A percentile compares a stretch with the other conserved stretches of the same genome.
These are phyloP conservation scores for Dissophora ornata DNA, from an alignment of 192 early-diverging fungal genomes.

Conservation along the genomic window DNA sequence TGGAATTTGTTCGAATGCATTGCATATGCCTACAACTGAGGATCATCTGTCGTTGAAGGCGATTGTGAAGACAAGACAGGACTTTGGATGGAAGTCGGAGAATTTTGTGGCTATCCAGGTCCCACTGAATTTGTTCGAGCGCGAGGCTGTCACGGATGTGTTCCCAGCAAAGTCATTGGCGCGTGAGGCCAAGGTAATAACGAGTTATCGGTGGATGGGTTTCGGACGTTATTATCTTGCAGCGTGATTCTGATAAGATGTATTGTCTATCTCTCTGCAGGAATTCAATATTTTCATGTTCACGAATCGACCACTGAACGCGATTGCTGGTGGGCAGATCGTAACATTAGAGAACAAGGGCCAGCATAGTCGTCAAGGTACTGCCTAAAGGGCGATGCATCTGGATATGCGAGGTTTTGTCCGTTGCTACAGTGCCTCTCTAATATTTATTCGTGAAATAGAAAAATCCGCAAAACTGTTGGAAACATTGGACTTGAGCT, in stretches of 20 bases:
- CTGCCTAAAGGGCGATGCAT: too few species aligned
- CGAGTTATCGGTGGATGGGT: too few species aligned
- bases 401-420: too few species aligned
- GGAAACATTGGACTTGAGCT: conserved; percentile 35
- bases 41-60: conserved; percentile 71
- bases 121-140: conserved; percentile 83
- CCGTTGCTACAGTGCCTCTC: too few species aligned
- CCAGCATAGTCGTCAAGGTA: conserved; percentile 40
- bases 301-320: conserved; percentile 78
- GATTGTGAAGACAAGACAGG: conserved; percentile 50
- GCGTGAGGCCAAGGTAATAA: conserved; percentile 53
- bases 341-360: conserved; percentile 64
- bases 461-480: conserved; percentile 25
- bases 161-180: conserved; percentile 49
- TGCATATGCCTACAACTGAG: conserved; percentile 63
- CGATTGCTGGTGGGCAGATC: conserved; percentile 67
- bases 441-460: too few species aligned
- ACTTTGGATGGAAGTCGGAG: conserved; percentile 48
- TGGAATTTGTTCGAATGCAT: conserved; percentile 76
- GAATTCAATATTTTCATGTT: conserved; percentile 69
- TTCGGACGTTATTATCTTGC: too few species aligned
- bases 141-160: conserved; percentile 59
- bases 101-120: conserved; percentile 74
- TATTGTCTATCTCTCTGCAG: conserved; percentile 34
- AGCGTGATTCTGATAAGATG: too few species aligned